These are phyloP conservation scores for Plasmodium cynomolgi DNA, from an alignment of 169 alveolate species.

Conservation along the genomic window DNA sequence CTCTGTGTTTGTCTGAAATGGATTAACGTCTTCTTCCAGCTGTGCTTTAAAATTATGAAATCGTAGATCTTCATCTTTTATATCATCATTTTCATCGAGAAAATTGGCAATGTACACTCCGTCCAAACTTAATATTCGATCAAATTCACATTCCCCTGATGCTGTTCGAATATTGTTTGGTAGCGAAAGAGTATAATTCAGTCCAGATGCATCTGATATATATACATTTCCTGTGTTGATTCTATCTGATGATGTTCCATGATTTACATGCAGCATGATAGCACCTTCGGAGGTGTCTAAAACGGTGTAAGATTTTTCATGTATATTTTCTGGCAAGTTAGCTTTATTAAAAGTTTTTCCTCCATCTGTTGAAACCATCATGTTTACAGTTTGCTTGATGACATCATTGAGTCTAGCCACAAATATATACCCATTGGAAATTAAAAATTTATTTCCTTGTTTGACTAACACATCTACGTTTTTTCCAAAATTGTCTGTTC, in stretches of 20 bases:
- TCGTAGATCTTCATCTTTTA: constrained; percentile 29
- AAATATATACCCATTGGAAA: constrained; percentile 94
- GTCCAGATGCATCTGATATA: constrained; percentile 95
- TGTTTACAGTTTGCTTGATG: constrained; percentile 91
- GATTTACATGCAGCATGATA: constrained; percentile 97
- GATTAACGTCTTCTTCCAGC: constrained; percentile 77
- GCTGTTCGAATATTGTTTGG: constrained; percentile 92
- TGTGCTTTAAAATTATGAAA: constrained; percentile 69
- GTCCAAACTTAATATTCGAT: constrained; percentile 94
- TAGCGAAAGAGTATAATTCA: constrained; percentile 92
- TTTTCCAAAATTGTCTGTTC: constrained; percentile 93
- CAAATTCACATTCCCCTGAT: constrained; percentile 96
- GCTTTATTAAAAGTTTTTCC: constrained; percentile 90
- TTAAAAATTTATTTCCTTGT: constrained; percentile 95
- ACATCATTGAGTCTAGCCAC: constrained; percentile 92
- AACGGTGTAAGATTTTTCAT: constrained; percentile 94
- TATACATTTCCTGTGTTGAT: constrained; percentile 95
- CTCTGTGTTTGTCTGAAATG: constrained; percentile 78
- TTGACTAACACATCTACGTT: constrained; percentile 84
- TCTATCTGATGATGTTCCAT: constrained; percentile 89
- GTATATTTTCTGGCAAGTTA: constrained; percentile 92
- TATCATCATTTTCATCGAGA: constrained; percentile 86
- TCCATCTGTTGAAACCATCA: constrained; percentile 92
- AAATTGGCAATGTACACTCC: constrained; percentile 97
- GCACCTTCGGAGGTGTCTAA: constrained; percentile 97